Evolutionary conservation across 2,329 filamentous ascomycete genomes (phyloP).

Genomic region (Zymoseptoria crescenta): DNA sequence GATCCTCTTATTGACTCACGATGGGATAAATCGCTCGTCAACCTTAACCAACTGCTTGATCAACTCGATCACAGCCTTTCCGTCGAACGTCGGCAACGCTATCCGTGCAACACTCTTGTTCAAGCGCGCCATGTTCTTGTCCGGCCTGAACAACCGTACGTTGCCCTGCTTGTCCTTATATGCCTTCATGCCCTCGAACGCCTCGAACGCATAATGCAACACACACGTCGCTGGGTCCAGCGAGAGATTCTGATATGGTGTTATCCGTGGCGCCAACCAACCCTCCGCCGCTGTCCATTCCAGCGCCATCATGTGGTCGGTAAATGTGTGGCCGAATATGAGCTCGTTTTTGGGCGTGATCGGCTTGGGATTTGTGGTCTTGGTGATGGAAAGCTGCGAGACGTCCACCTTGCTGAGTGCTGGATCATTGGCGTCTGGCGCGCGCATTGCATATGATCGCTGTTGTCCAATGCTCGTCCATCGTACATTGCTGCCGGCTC

Average conservation of each 20-base stretch:
- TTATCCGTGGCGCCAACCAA: slow-evolving; percentile 77
- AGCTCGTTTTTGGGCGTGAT: slow-evolving; percentile 70
- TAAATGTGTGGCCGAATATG: slow-evolving; percentile 85
- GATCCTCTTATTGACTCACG: slow-evolving; percentile 38
- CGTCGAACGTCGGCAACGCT: slow-evolving; percentile 79
- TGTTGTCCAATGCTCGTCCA: slow-evolving; percentile 1
- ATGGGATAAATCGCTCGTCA: slow-evolving; percentile 84
- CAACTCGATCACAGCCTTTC: slow-evolving; percentile 66
- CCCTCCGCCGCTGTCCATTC: slow-evolving; percentile 84
- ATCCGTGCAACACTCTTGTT: slow-evolving; percentile 90
- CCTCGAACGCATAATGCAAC: slow-evolving; percentile 97
- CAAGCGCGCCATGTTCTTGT: slow-evolving; percentile 91
- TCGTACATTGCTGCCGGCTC: slow-evolving; percentile 1
- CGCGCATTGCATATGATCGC: slow-evolving; percentile 35
- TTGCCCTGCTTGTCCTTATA: slow-evolving; percentile 79
- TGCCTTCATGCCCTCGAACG: slow-evolving; percentile 99
- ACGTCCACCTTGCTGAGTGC: slow-evolving; percentile 65
- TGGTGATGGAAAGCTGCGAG: slow-evolving; percentile 65
- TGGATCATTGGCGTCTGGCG: slow-evolving; percentile 39
- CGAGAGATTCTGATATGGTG: slow-evolving; percentile 92
- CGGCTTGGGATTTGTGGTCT: slow-evolving; percentile 67
- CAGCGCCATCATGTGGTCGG: slow-evolving; percentile 93
- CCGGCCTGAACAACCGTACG: slow-evolving; percentile 83
- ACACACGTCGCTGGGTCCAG: slow-evolving; percentile 95
- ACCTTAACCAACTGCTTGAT: slow-evolving; percentile 72